Evolutionary conservation across 2,329 filamentous ascomycete species (phyloP).

Genomic region (Hymenoscyphus salicellus): DNA sequence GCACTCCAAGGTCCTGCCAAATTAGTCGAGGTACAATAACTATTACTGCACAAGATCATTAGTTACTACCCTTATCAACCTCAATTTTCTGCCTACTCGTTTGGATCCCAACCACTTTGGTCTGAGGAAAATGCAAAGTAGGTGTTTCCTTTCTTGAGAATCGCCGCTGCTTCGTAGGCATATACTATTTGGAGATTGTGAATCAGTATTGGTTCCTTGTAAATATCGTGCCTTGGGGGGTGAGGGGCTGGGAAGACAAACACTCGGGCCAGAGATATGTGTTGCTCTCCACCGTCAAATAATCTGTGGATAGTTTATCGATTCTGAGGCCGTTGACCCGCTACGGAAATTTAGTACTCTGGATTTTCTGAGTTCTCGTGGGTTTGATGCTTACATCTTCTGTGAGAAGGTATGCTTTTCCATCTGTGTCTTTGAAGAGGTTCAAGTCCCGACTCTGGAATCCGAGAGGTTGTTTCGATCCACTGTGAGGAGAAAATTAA

Average conservation of each 20-base stretch:
- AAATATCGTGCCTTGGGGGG: no score
- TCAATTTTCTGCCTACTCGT: neutral
- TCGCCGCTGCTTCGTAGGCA: conserved; percentile 59
- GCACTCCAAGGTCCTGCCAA: conserved; percentile 59
- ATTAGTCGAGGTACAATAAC: conserved; percentile 57
- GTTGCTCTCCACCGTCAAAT: conserved; percentile 29
- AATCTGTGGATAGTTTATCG: conserved; percentile 54
- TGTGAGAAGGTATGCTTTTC: conserved; percentile 58
- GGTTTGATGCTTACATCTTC: conserved; percentile 51
- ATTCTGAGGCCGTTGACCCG: conserved; percentile 57
- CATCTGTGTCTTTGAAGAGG: conserved; percentile 52
- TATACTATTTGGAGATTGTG: conserved; percentile 39
- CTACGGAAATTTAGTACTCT: conserved; percentile 39
- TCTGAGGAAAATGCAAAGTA: conserved; percentile 66
- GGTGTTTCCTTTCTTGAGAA: conserved; percentile 56
- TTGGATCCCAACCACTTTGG: conserved; percentile 42
- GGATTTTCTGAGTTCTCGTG: conserved; percentile 46
- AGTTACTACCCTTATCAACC: neutral
- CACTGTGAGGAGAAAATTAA: conserved; percentile 11
- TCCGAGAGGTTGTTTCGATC: conserved; percentile 35
- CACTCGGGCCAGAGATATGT: neutral
- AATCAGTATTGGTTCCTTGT: neutral
- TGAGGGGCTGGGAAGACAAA: neutral
- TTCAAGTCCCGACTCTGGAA: conserved; percentile 36
- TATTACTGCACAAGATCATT: conserved; percentile 41